phyloP scores from a whole-genome alignment of 495 filamentous ascomycete species.

The Geopyxis carbonaria region DNA sequence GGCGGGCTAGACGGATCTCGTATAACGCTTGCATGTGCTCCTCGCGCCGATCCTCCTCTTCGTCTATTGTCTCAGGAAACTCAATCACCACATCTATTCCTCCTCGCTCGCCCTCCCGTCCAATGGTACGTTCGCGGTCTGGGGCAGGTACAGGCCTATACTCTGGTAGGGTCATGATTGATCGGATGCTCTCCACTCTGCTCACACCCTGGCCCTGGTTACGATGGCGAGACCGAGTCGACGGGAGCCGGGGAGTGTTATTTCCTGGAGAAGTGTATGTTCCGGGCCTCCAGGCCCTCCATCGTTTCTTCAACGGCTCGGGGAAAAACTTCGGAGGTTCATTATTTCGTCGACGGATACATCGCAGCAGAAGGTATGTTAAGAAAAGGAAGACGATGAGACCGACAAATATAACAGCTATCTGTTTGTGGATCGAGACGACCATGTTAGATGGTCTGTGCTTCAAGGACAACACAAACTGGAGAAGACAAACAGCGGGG shows the following conservation, averaged over 20 bases:
- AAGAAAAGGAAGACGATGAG: slow-evolving; percentile 24
- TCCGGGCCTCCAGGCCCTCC: slow-evolving; percentile 43
- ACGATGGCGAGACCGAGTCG: slow-evolving; percentile 11
- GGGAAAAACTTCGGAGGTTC: slow-evolving; percentile 42
- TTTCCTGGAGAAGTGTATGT: slow-evolving; percentile 8
- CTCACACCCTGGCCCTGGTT: slow-evolving; percentile 36
- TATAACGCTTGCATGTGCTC: slow-evolving; percentile 86
- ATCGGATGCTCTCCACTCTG: slow-evolving; percentile 72
- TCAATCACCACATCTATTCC: slow-evolving; percentile 89
- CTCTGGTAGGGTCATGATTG: slow-evolving; percentile 76
- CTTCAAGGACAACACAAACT: no score
- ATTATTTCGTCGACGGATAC: slow-evolving; percentile 28
- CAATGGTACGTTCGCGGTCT: slow-evolving; percentile 69
- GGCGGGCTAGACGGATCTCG: slow-evolving; percentile 66
- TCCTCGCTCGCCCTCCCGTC: slow-evolving; percentile 73
- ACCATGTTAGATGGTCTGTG: no score
- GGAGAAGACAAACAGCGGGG: no score
- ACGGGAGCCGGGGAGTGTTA: slow-evolving; percentile 11
- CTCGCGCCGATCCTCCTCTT: slow-evolving; percentile 68
- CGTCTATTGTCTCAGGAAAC: slow-evolving; percentile 48
- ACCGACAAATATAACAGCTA: slow-evolving; percentile 20
- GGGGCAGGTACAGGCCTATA: slow-evolving; percentile 43
- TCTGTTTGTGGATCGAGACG: no score
- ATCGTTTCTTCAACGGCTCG: slow-evolving; percentile 40
- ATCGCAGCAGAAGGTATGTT: slow-evolving; percentile 33